Conservation (phyloP, 2,329 filamentous ascomycete genomes). For the Daldinia eschscholtzii region DNA sequence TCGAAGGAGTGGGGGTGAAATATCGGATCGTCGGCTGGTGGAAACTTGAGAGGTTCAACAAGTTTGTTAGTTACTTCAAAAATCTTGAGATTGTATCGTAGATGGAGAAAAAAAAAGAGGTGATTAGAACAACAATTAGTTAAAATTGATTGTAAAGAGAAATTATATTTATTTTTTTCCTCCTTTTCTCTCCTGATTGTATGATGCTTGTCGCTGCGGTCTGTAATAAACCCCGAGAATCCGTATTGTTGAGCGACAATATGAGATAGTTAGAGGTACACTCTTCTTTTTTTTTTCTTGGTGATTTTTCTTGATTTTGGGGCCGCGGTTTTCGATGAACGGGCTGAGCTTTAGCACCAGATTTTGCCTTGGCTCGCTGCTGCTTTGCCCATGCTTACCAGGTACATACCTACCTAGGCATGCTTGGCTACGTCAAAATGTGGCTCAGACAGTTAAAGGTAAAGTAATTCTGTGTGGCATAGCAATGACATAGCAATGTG, state of each 20-base stretch:
- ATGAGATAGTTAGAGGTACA: not conserved
- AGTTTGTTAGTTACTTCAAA: slow-evolving; percentile 1
- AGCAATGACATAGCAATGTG: not conserved
- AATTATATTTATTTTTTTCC: not conserved
- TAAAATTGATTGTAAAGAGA: not conserved
- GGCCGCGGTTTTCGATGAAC: slow-evolving; percentile 15
- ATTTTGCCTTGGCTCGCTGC: not conserved
- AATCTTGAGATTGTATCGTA: not conserved
- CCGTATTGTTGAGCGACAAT: slow-evolving; percentile 12
- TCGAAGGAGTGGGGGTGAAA: slow-evolving; percentile 14
- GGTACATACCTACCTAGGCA: not conserved
- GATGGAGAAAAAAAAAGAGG: not conserved
- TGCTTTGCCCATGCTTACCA: slow-evolving; percentile 1
- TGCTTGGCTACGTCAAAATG: slow-evolving; percentile 44
- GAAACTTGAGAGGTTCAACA: slow-evolving; percentile 21
- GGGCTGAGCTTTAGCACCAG: slow-evolving; percentile 24
- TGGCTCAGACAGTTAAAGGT: slow-evolving; percentile 36
- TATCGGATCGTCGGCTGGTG: slow-evolving; percentile 35
- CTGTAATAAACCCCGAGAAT: not conserved
- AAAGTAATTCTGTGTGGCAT: slow-evolving; percentile 19
- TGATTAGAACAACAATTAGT: not conserved
- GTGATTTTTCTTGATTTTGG: slow-evolving; percentile 28
- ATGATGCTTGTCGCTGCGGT: not conserved
- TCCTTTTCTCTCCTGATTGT: not conserved
- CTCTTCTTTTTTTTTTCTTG: slow-evolving; percentile 12